phyloP scores from a whole-genome alignment of 179 eudicot genomes.

The Heliamphora pulchella region DNA sequence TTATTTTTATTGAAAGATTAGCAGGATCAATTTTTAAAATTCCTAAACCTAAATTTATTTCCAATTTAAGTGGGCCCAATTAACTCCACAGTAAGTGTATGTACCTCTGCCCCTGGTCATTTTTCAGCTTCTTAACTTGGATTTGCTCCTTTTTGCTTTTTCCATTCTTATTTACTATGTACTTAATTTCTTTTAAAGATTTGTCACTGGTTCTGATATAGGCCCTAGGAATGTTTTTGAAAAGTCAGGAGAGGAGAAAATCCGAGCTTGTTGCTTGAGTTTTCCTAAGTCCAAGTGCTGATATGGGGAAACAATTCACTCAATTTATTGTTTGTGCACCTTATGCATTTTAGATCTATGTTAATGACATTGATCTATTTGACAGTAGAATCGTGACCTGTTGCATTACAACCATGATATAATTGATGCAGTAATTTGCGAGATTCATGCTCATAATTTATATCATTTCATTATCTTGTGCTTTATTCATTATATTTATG shows the following conservation, averaged over 20 bases:
- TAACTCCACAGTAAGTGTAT: neutral
- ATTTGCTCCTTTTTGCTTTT: neutral
- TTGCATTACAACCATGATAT: neutral
- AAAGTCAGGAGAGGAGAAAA: neutral
- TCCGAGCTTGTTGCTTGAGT: neutral
- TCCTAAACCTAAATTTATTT: too few species aligned
- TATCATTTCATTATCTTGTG: neutral
- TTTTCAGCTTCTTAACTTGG: neutral
- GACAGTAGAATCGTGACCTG: neutral
- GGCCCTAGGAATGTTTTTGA: neutral
- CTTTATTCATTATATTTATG: neutral
- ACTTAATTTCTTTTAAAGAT: too few species aligned
- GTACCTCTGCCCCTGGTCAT: neutral
- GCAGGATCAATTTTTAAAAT: too few species aligned
- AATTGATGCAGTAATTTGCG: neutral
- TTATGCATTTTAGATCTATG: neutral
- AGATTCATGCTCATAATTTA: neutral
- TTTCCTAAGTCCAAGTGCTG: neutral
- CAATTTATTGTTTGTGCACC: neutral
- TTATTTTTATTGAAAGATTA: too few species aligned
- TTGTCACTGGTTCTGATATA: neutral
- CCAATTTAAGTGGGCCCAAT: neutral
- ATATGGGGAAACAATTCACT: neutral
- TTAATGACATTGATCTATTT: neutral
- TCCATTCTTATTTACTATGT: neutral